These are phyloP conservation scores for Arthrobotrys musiformis DNA, from an alignment of 2,329 filamentous ascomycete species.

Conservation along the genomic window DNA sequence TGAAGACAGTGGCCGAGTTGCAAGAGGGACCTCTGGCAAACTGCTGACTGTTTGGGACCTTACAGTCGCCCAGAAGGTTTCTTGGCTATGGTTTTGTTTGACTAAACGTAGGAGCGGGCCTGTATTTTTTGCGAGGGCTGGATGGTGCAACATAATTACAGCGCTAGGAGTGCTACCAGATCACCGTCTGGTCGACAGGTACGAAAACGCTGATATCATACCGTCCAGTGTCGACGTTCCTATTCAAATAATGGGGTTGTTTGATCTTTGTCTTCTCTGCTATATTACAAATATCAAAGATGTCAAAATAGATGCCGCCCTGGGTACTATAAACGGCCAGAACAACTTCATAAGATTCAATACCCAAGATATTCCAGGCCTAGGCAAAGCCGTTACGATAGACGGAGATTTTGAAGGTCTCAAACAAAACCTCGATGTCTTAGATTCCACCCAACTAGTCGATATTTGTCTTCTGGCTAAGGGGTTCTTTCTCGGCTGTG, in stretches of 20 bases:
- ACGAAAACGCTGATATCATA: slow-evolving; percentile 39
- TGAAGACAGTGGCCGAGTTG: not conserved
- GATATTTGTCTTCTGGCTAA: not conserved
- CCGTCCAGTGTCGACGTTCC: slow-evolving; percentile 31
- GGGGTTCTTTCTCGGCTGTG: not conserved
- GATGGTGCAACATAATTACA: slow-evolving; percentile 29
- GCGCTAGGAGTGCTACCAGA: not conserved
- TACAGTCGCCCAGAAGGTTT: not conserved
- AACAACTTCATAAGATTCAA: slow-evolving; percentile 20
- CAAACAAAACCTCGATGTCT: not conserved
- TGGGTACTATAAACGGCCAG: slow-evolving; percentile 3
- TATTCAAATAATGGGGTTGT: slow-evolving; percentile 7
- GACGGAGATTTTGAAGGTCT: slow-evolving; percentile 26
- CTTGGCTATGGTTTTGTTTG: slow-evolving; percentile 19
- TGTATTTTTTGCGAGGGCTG: slow-evolving; percentile 13
- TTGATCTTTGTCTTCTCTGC: slow-evolving; percentile 24
- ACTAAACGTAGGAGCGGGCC: not conserved
- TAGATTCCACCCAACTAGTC: not conserved
- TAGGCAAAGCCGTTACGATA: slow-evolving; percentile 21
- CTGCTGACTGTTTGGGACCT: not conserved
- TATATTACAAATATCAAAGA: slow-evolving; percentile 36
- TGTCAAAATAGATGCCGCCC: not conserved
- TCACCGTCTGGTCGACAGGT: not conserved
- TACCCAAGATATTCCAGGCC: slow-evolving; percentile 24
- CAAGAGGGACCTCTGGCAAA: not conserved